Percentiles rank a stretch among this genome's conserved stretches.
These are phyloP conservation scores for Aspergillus heteromorphus DNA, from an alignment of 495 filamentous ascomycete genomes.

Conservation along the genomic window DNA sequence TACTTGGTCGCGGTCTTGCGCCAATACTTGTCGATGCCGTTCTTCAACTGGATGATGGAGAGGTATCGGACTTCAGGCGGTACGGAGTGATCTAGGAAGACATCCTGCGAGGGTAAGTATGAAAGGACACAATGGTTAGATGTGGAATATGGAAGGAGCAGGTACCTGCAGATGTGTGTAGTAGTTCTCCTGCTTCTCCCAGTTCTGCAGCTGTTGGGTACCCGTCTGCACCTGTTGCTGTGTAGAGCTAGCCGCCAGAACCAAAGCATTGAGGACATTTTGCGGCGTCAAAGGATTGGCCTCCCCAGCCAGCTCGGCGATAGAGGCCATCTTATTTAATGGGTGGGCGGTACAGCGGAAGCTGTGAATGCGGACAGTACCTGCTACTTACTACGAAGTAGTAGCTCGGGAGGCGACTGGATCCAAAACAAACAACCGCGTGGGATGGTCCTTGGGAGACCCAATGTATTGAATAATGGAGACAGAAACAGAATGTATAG, in stretches of 20 bases:
- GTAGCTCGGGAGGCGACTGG: background rate
- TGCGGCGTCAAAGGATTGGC: conserved; percentile 57
- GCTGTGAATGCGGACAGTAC: conserved; percentile 1
- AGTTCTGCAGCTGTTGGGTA: conserved; percentile 74
- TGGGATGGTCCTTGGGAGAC: conserved; percentile 2
- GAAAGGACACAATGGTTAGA: background rate
- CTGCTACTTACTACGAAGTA: background rate
- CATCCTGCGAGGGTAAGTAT: conserved; percentile 44
- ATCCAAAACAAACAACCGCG: conserved; percentile 1
- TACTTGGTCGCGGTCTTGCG: conserved; percentile 64
- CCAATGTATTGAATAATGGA: conserved; percentile 2
- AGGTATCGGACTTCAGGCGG: conserved; percentile 75
- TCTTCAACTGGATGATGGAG: conserved; percentile 91
- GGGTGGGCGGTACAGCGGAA: conserved; percentile 1
- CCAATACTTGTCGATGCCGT: conserved; percentile 94
- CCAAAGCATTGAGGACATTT: conserved; percentile 66
- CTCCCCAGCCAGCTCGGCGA: conserved; percentile 55
- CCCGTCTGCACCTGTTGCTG: conserved; percentile 73
- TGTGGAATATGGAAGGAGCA: background rate
- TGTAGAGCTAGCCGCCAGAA: conserved; percentile 66
- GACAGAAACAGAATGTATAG: no score
- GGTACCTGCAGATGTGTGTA: conserved; percentile 72
- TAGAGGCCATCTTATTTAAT: conserved; percentile 31
- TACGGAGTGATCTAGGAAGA: conserved; percentile 71
- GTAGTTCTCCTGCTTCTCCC: conserved; percentile 73